Conservation (phyloP, 805 yeast genomes). For the Starmerella gropengiesseri region DNA sequence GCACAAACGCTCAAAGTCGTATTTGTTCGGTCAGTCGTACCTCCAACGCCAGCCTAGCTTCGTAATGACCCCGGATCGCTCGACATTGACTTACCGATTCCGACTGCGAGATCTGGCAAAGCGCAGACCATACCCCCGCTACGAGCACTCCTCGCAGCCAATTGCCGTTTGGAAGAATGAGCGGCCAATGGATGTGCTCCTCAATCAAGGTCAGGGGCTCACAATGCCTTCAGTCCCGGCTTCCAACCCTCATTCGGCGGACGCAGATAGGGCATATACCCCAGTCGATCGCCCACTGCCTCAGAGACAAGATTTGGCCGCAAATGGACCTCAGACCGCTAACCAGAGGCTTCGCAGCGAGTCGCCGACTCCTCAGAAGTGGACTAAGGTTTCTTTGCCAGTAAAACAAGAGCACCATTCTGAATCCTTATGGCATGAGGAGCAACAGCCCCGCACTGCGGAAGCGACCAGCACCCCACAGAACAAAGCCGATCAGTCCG, state of each 20-base stretch:
- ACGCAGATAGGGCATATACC: too few relatives aligned
- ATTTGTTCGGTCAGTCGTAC: conserved; percentile 13
- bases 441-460: too few relatives aligned
- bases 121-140: conserved; percentile 15
- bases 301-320: background rate
- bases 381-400: conserved; percentile 19
- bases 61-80: conserved; percentile 21
- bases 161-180: conserved; percentile 18
- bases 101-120: conserved; percentile 14
- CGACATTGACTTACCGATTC: conserved; percentile 15
- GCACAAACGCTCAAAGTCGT: conserved; percentile 11
- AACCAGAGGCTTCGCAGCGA: too few relatives aligned
- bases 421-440: background rate
- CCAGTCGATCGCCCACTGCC: too few relatives aligned
- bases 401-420: conserved; percentile 10
- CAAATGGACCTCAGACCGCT: background rate
- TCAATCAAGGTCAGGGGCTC: conserved; percentile 10
- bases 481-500: background rate
- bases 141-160: conserved; percentile 17
- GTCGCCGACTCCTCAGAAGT: background rate
- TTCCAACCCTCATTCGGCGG: too few relatives aligned
- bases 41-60: conserved; percentile 21
- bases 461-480: too few relatives aligned
- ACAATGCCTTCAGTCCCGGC: too few relatives aligned
- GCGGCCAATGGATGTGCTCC: conserved; percentile 15